Evolutionary conservation across 2,329 filamentous ascomycete genomes (phyloP), one percentile per base, ranked within the genome.

Genomic region (Stenocarpella maydis): DNA sequence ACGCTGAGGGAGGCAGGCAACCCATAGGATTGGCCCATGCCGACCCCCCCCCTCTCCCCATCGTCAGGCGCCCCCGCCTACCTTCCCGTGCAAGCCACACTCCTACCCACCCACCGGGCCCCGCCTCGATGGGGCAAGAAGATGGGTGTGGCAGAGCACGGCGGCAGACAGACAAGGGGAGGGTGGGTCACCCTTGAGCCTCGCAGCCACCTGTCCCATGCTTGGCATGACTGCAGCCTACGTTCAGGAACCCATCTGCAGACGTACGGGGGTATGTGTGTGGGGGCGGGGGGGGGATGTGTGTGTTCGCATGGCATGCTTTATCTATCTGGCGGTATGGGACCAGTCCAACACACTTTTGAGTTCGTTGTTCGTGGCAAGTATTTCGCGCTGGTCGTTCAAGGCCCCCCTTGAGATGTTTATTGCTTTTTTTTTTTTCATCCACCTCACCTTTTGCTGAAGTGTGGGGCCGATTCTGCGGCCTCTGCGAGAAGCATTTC

Each of bases 161-260:
- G 50, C 31, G 28, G 49, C 67, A 53, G 45, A 34, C 26, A 47
- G 41, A 55, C 39, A 28, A 54, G 64, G 50, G 49, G 34, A 37
- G 37, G 28, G 9, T 28, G 26, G 49, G n/a, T 12, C 14, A 47
- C 49, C 64, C 21, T 28, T 34, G 41, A 58, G 34, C 63, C 19
- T 45, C 41, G 64, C 47, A 49, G 39, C 26, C 39, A 43, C 50
- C 17, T 54, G 49, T 39, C 24, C 49, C 67, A 37, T 49, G 50
- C 58, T 65, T 65, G 43, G 65, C 65, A 26, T 39, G 55, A 55
- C 55, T 64, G 68, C 47, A 58, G 68, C 64, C 47, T n/a, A 68
- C 49, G 65, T 53, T 66, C 65, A 61, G 68, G 55, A 70, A 53
- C 65, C 65, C 64, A 50, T 66, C 49, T 54, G 68, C 47, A 26